These are phyloP conservation scores for Blastomyces gilchristii DNA, from an alignment of 2,329 filamentous ascomycete genomes.

Conservation along the genomic window DNA sequence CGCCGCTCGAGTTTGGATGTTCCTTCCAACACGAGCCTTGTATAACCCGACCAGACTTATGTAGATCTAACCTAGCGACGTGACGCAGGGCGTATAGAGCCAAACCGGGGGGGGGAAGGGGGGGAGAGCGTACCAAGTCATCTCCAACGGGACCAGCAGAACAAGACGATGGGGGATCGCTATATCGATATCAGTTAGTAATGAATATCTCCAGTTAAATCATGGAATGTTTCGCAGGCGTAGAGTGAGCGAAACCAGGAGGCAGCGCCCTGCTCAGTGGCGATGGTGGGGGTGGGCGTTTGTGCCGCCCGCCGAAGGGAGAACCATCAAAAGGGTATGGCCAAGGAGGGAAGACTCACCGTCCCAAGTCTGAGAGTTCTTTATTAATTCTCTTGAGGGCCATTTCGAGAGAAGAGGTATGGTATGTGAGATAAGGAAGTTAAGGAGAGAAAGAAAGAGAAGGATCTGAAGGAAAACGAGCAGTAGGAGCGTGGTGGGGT, in stretches of 20 bases:
- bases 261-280: constrained; percentile 10
- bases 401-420: constrained; percentile 27
- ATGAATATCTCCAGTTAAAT: neutral
- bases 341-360: constrained; percentile 29
- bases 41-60: constrained; percentile 10
- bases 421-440: constrained; percentile 3
- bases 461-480: neutral
- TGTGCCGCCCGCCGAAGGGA: too few species aligned
- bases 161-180: constrained; percentile 97
- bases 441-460: constrained; percentile 4
- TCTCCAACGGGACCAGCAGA: constrained; percentile 94
- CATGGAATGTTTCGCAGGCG: neutral
- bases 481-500: neutral
- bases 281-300: constrained; percentile 10
- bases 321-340: constrained; percentile 8
- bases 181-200: constrained; percentile 33
- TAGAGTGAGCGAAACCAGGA: neutral
- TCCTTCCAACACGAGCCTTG: constrained; percentile 1
- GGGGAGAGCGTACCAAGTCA: constrained; percentile 69
- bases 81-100: constrained; percentile 14
- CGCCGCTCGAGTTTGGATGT: constrained; percentile 1
- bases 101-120: constrained; percentile 12
- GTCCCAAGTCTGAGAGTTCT: constrained; percentile 44
- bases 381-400: constrained; percentile 46
- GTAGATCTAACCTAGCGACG: constrained; percentile 12